Evolutionary conservation across 495 filamentous ascomycete genomes (phyloP).

Genomic region (Penicillium daleae): DNA sequence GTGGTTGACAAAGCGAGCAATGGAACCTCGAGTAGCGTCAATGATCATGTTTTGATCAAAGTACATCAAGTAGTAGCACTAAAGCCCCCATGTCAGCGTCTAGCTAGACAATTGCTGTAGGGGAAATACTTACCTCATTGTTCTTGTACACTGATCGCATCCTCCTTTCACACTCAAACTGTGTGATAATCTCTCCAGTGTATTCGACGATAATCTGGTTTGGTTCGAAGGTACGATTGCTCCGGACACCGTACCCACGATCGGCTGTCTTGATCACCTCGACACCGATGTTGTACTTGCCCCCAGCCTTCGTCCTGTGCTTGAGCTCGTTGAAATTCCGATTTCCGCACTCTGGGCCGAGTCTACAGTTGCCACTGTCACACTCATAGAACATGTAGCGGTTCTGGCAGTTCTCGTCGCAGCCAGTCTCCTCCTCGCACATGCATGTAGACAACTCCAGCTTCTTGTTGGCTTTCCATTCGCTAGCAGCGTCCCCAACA

Average conservation of each 20-base stretch:
- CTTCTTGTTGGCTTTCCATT: conserved; percentile 80
- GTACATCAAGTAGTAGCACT: conserved; percentile 98
- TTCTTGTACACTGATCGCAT: conserved; percentile 93
- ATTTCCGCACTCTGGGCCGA: conserved; percentile 78
- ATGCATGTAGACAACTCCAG: conserved; percentile 79
- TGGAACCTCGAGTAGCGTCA: conserved; percentile 91
- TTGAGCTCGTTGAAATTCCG: conserved; percentile 82
- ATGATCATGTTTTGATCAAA: conserved; percentile 99
- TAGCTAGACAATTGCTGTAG: not conserved
- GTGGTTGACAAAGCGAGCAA: conserved; percentile 97
- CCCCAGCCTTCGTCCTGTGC: conserved; percentile 73
- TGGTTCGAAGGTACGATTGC: conserved; percentile 82
- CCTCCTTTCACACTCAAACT: conserved; percentile 86
- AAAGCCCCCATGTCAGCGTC: conserved; percentile 20
- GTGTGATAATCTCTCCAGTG: conserved; percentile 94
- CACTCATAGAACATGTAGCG: conserved; percentile 97
- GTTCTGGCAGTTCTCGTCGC: conserved; percentile 89
- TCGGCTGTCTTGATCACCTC: conserved; percentile 90
- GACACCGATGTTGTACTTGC: conserved; percentile 86
- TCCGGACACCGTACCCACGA: conserved; percentile 88
- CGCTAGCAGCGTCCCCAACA: conserved; percentile 80
- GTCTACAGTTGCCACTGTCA: conserved; percentile 82
- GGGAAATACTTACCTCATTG: conserved; percentile 67
- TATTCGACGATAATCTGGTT: conserved; percentile 98
- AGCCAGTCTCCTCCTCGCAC: conserved; percentile 76